phyloP scores from a whole-genome alignment of 805 yeast genomes.

The Saccharomyces mikatae region DNA sequence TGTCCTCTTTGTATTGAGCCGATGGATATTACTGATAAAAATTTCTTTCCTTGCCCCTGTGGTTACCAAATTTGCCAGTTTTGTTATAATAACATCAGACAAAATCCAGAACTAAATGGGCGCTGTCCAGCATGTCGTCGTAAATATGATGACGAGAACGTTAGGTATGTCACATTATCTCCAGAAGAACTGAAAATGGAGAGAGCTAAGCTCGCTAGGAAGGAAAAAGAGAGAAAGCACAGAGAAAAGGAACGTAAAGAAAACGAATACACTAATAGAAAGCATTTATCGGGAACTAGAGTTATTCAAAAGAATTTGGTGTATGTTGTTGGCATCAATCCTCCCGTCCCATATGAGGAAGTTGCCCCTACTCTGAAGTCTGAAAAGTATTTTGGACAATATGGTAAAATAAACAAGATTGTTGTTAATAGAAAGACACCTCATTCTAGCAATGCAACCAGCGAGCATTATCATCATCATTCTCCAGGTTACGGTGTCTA shows the following conservation, averaged over 20 bases:
- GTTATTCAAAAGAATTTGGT: conserved; percentile 97
- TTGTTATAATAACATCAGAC: conserved; percentile 92
- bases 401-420: conserved; percentile 88
- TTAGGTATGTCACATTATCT: conserved; percentile 74
- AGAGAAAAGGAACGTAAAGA: conserved; percentile 88
- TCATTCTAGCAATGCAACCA: conserved; percentile 16
- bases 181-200: conserved; percentile 80
- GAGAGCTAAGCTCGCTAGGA: conserved; percentile 70
- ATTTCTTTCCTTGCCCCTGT: conserved; percentile 98
- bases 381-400: conserved; percentile 96
- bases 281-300: conserved; percentile 91
- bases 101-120: conserved; percentile 91
- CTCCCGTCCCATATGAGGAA: conserved; percentile 70
- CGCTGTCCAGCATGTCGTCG: conserved; percentile 97
- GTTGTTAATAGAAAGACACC: conserved; percentile 78
- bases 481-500: conserved; percentile 87
- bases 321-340: conserved; percentile 88
- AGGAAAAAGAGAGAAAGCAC: conserved; percentile 75
- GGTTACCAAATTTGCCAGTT: conserved; percentile 98
- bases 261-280: conserved; percentile 70
- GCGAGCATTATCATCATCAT: conserved; percentile 24
- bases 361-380: conserved; percentile 74
- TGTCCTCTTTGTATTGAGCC: conserved; percentile 96
- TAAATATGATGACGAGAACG: conserved; percentile 84
- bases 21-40: conserved; percentile 91